Evolutionary conservation across 345 rosid genomes (phyloP), one percentile per base, ranked within the genome.

Genomic region (Eucalyptus erythrocorys): DNA sequence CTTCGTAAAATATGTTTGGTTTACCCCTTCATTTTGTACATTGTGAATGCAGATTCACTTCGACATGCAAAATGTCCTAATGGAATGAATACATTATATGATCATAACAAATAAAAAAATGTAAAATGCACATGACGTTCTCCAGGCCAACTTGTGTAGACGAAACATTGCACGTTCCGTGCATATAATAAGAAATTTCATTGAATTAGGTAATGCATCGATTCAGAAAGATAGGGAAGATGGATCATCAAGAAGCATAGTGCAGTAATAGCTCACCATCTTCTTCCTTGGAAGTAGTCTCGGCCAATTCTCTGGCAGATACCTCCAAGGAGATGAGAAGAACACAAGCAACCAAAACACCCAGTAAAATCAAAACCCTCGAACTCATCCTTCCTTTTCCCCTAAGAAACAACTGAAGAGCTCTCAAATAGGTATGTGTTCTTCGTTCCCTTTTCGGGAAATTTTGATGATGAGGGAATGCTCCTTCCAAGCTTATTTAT

Each of bases 271-370:
- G 85, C 89, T 86, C 84, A 91, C 89, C 88, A 34, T 86, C 81
- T 22, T 86, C 87, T 30, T 40, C 86, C 68, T 51, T 53, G 12
- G 88, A 53, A 19, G 89, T 26, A 14, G 88, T 88, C 87, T 87
- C 88, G 61, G 91, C 87, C n/a, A 90, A 88, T 66, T 91, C 88
- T 55, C 90, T 86, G 22, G 92, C 92, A 15, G 89, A 68, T 37
- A 89, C 93, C 32, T 90, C 87, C 10, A 88, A 87, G 30, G 89
- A 87, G 59, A 90, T 16, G 51, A 89, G 88, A 66, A 90, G 93
- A 40, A 87, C 71, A 37, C 86, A 30, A 14, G 88, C 88, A 6
- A 87, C 48, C 14, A 87, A 45, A 48, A 87, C 61, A 10, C 86
- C 89, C 11, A 92, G 57, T 5, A 82, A 49, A 43, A 89, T 85